Percentiles rank a stretch among this genome's conserved stretches.
phyloP scores from a whole-genome alignment of 768 basidiomycete species.

The Boletellus emodensis region DNA sequence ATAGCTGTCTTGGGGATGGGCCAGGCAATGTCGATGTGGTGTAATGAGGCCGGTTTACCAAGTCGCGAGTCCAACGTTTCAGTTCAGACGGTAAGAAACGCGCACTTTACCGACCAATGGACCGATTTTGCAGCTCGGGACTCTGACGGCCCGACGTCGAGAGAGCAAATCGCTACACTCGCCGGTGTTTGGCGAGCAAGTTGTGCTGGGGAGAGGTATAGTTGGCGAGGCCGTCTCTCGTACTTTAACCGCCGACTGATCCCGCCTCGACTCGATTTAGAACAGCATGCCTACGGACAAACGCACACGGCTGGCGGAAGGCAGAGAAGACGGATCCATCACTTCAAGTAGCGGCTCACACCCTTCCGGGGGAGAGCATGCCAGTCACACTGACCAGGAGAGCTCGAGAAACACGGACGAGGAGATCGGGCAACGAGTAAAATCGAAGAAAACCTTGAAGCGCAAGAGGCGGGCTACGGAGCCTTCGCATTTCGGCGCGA shows the following conservation, averaged over 20 bases:
- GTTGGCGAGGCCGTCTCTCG: neutral
- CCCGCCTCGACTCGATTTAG: neutral
- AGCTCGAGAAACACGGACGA: conserved; percentile 52
- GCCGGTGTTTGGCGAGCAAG: neutral
- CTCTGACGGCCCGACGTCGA: conserved; percentile 1
- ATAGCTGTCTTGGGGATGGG: conserved; percentile 4
- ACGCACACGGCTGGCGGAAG: conserved; percentile 43
- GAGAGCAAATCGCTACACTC: neutral
- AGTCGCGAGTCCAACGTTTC: conserved; percentile 7
- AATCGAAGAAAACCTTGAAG: conserved; percentile 78
- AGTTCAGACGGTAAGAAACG: conserved; percentile 17
- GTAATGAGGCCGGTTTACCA: conserved; percentile 4
- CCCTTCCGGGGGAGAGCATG: conserved; percentile 12
- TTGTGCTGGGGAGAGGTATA: neutral
- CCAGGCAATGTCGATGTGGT: conserved; percentile 2
- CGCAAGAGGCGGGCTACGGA: conserved; percentile 80
- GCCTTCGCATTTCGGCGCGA: conserved; percentile 67
- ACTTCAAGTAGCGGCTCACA: conserved; percentile 7
- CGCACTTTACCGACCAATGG: neutral
- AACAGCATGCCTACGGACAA: conserved; percentile 49
- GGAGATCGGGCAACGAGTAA: conserved; percentile 57
- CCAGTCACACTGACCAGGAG: conserved; percentile 16
- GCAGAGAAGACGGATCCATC: conserved; percentile 9
- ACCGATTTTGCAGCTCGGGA: conserved; percentile 4
- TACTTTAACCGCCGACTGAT: neutral